A percentile compares a stretch with the other conserved stretches of the same genome.
These are phyloP conservation scores for Drosera capensis DNA, from an alignment of 148 eudicot genomes.

Conservation along the genomic window DNA sequence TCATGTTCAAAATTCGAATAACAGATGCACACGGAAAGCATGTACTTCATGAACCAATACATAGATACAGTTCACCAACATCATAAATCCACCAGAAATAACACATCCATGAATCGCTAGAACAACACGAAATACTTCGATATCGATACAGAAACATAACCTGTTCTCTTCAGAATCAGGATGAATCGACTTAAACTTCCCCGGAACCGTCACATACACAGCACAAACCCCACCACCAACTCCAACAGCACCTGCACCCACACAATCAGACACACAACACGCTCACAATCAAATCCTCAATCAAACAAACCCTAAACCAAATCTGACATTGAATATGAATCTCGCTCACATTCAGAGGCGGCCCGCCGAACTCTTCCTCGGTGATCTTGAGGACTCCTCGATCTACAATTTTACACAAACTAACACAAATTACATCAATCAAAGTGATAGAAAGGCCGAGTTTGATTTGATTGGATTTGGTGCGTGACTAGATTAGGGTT, in stretches of 20 bases:
- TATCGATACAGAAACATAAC: conserved; percentile 13
- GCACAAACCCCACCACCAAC: conserved; percentile 38
- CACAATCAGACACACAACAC: neutral
- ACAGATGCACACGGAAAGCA: no score
- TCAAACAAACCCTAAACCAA: conserved; percentile 3
- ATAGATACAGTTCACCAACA: no score
- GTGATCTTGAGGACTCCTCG: conserved; percentile 71
- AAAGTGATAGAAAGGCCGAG: neutral
- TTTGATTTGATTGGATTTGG: neutral
- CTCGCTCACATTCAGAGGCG: conserved; percentile 52
- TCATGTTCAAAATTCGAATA: no score
- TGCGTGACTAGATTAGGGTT: no score
- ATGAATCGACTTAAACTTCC: conserved; percentile 53
- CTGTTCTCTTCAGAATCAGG: conserved; percentile 80
- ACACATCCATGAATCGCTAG: no score
- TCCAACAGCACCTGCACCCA: conserved; percentile 45
- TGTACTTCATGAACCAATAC: no score
- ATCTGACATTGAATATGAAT: neutral
- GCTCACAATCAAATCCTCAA: conserved; percentile 1
- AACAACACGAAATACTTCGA: neutral
- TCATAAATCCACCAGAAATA: no score
- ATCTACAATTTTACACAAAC: conserved; percentile 29
- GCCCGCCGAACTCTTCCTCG: conserved; percentile 68
- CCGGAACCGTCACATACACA: conserved; percentile 64
- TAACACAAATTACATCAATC: neutral